phyloP scores from a whole-genome alignment of 768 basidiomycete species.

The Chalciporus chontae region DNA sequence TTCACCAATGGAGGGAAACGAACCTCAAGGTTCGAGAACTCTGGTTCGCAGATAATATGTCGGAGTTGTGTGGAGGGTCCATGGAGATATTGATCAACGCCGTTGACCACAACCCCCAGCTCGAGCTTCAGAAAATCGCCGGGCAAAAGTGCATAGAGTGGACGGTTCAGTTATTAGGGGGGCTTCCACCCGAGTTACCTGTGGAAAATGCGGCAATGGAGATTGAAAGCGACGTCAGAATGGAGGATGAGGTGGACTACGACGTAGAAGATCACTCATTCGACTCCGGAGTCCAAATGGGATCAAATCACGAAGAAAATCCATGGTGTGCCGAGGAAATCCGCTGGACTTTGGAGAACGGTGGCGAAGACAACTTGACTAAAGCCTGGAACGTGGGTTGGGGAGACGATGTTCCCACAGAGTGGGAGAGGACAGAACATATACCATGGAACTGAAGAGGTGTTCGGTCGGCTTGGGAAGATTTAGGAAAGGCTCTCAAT shows the following conservation, averaged over 20 bases:
- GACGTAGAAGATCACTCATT: conserved; percentile 21
- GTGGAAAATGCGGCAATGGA: conserved; percentile 7
- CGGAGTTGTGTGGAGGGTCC: conserved; percentile 33
- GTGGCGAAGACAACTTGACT: conserved; percentile 7
- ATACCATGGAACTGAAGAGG: neutral
- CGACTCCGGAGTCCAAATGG: conserved; percentile 27
- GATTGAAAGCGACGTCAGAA: conserved; percentile 13
- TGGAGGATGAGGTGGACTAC: conserved; percentile 20
- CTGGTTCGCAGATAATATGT: conserved; percentile 44
- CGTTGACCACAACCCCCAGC: conserved; percentile 20
- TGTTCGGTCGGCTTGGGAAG: neutral
- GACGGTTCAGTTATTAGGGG: conserved; percentile 29
- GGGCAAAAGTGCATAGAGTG: conserved; percentile 24
- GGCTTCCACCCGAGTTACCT: conserved; percentile 5
- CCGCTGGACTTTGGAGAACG: conserved; percentile 15
- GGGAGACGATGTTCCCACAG: neutral
- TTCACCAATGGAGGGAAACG: conserved; percentile 51
- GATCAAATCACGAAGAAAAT: conserved; percentile 1
- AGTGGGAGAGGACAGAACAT: conserved; percentile 1
- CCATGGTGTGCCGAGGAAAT: conserved; percentile 5
- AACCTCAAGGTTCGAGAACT: conserved; percentile 42
- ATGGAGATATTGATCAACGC: conserved; percentile 26
- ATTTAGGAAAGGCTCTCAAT: conserved; percentile 10
- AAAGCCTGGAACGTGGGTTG: neutral
- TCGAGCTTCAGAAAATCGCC: conserved; percentile 23